Base-by-base conservation (phyloP, 2,329 filamentous ascomycete genomes). In the Lasiodiplodia citricola region DNA sequence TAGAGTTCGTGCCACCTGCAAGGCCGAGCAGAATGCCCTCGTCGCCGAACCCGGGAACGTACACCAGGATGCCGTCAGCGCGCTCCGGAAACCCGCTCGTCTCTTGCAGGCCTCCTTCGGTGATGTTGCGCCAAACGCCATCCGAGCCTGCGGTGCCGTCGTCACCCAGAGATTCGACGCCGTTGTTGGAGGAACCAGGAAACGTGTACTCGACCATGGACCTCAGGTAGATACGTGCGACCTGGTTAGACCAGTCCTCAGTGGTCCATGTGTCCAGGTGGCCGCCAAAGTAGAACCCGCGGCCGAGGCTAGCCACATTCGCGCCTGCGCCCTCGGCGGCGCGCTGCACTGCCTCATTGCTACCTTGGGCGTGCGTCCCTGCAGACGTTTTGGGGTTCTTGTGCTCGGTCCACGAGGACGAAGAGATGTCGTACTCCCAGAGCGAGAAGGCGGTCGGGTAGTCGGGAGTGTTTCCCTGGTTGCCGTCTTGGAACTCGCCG, bases 241-340 rank as follows among this genome's bases (percentile, higher is more conserved):
- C 83, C 66, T 87, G 84, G 63, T 87, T 86, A n/a, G 88, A 89
- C 92, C 92, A 94, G 14, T 88, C 91, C 71, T 83, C 77, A 2
- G 87, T 88, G 0, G 86, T 89, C 70, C 87, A 86, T 31, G 82
- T 83, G 76, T 94, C 91, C 6, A 92, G 81, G 77, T 94, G 92
- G 0, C 92, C 92, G 31, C 91, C 92, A 78, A 94, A 94, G 77
- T 93, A 94, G 84, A 89, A 94, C 38, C 90, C 92, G 57, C 90
- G 80, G 0, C 91, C 91, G 0, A 93, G 80, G 66, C 89, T 87
- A 0, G 90, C 87, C 0, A 94, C 88, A 35, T 88, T 91, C 16
- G 92, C 79, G 0, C 91, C 91, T 13, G 92, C 90, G 7, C 92
- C 92, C 76, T 94, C 92, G 1, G 91, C 91, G 2, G 91, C 86